Base-by-base conservation (phyloP, 2,329 filamentous ascomycete species). In the Xenoacremonium recifei region DNA sequence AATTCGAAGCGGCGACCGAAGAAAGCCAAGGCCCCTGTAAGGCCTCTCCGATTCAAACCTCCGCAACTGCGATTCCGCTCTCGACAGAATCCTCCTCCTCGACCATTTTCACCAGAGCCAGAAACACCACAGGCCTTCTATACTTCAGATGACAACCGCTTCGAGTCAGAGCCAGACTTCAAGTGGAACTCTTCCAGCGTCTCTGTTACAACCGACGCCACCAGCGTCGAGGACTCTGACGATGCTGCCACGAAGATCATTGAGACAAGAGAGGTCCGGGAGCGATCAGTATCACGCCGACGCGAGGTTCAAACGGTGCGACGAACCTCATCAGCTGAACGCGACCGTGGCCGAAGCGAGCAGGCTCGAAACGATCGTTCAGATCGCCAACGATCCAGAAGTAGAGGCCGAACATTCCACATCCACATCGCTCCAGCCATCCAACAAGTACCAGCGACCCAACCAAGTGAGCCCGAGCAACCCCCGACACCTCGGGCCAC, bases 341-440 rank as follows among this genome's bases (percentile, higher is more conserved):
- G 37, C 36, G 3, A 35, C 30, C n/a, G 35, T 29, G 15, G 35
- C 37, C 12, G 37, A 27, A 10, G 46, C 49, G 37, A 37, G 50
- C 4, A 37, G 42, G 30, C n/a, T 18, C 20, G 39, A 42, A 16
- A 31, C 37, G 50, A 54, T 16, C 51, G 51, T 9, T 13, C 20
- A 6, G 38, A 42, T 18, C 55, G 49, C 40, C 45, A 52, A 11
- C 38, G 55, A 18, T 58, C 55, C 31, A 45, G 47, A 33, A 59
- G 55, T 23, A 55, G 55, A 21, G 55, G 55, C 18, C 52, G 55
- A 16, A 58, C 55, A 35, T 50, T 55, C 33, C 55, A 58, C 40
- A 58, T 58, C 18, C 55, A 58, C 49, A 59, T 58, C 17, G 55
- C 55, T 44, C 55, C 55, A 2, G 50, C 47, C 5, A 34, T 42